Evolutionary conservation across 495 filamentous ascomycete genomes (phyloP), one percentile per base, ranked within the genome.

Genomic region (Ascodesmis nigricans): DNA sequence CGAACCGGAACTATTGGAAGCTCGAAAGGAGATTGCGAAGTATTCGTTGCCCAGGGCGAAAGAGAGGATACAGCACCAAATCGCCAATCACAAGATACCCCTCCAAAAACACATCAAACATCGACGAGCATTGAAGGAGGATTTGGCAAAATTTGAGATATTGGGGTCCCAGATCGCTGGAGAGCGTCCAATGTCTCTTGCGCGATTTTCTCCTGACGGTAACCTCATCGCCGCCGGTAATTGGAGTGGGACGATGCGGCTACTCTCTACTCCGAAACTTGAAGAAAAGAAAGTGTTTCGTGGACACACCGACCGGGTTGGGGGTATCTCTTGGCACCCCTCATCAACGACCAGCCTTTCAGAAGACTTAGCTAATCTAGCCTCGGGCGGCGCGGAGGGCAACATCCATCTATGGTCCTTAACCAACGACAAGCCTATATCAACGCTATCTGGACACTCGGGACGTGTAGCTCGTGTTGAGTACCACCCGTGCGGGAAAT

Each of bases 151-250:
- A 0, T 91, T 92, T 45, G 83, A 93, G 33, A 64, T 95, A 13
- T 81, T 80, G 41, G 87, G 82, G 10, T 84, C 79, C 29, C 84
- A 93, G 52, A 83, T 82, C 39, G 81, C 80, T 0, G 82, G 78
- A 16, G 82, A 93, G 29, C 65, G 87, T 18, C 79, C 84, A 7
- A 69, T 95, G 21, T 78, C 78, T 52, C 83, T 95, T 45, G 73
- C 75, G 25, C 67, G 90, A 33, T 90, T 99, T 54, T 73, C 84
- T 8, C 87, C 90, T 2, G 74, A 78, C 45, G 78, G 79, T 10
- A 57, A 82, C 50, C 69, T 71, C 5, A 64, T 95, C 29, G 87
- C 87, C 2, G 78, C 77, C 5, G 87, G 84, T 23, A 91, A 81
- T 47, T 95, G 80, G 78, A 73, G 67, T 5, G 87, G 87, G 21